Percentiles rank a stretch among this genome's conserved stretches.
Conservation (phyloP, 495 filamentous ascomycete species). For the Cladorrhinum samala region DNA sequence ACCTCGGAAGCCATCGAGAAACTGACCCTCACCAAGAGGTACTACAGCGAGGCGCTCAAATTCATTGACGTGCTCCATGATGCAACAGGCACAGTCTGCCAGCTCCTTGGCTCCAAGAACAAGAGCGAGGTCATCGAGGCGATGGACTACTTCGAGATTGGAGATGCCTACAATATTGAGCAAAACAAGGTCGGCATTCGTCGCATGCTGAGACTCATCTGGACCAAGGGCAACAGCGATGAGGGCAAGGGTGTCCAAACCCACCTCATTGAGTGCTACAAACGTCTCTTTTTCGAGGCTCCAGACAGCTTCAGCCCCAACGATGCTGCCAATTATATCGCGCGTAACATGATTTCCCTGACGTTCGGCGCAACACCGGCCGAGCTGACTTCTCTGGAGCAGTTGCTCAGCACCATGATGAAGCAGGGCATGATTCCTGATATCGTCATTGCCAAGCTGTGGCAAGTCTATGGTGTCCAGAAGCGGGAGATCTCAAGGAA, state of each 20-base stretch:
- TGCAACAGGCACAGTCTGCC: slow-evolving; percentile 69
- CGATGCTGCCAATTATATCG: slow-evolving; percentile 92
- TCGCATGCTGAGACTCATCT: slow-evolving; percentile 92
- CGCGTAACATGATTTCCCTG: slow-evolving; percentile 96
- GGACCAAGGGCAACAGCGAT: slow-evolving; percentile 98
- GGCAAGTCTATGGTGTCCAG: slow-evolving; percentile 95
- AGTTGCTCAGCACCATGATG: slow-evolving; percentile 96
- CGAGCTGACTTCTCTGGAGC: slow-evolving; percentile 90
- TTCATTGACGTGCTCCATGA: slow-evolving; percentile 93
- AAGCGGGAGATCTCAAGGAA: slow-evolving; percentile 86
- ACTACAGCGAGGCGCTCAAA: slow-evolving; percentile 83
- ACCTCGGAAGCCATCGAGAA: slow-evolving; percentile 75
- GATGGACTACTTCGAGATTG: slow-evolving; percentile 95
- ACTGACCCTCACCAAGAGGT: slow-evolving; percentile 79
- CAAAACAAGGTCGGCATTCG: slow-evolving; percentile 85
- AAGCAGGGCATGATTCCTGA: slow-evolving; percentile 81
- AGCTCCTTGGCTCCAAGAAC: slow-evolving; percentile 86
- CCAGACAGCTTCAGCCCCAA: slow-evolving; percentile 80
- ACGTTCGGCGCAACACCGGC: slow-evolving; percentile 93
- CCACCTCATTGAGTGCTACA: slow-evolving; percentile 96
- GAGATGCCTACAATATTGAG: slow-evolving; percentile 92
- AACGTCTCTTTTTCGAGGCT: slow-evolving; percentile 89
- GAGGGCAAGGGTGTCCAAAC: slow-evolving; percentile 97
- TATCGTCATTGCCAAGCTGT: slow-evolving; percentile 82
- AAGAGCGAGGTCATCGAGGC: slow-evolving; percentile 98